Base-by-base conservation (phyloP, 2,329 filamentous ascomycete genomes). In the Mycocentrospora acerina region DNA sequence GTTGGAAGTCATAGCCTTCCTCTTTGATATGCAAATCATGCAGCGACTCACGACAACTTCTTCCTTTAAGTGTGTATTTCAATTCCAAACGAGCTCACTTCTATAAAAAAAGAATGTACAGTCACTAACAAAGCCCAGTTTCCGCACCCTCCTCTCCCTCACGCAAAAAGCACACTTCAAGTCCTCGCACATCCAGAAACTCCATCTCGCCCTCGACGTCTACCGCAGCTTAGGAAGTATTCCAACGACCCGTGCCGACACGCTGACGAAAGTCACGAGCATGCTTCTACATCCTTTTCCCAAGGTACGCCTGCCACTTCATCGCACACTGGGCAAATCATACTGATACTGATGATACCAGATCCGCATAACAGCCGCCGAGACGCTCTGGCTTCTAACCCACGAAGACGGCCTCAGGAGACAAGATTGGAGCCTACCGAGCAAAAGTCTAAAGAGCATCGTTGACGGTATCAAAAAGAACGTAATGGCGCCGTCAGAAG, bases 261-360 rank as follows among this genome's bases (percentile, higher is more conserved):
- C 85, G 3, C 66, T 82, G 37, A 82, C 78, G 60, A 87, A 90
- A 62, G 70, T 96, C 27, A 78, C 79, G 0, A 81, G 78, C 15
- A 80, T 95, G 72, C 71, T 95, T 47, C 68, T 81, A 40, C 91
- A 95, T 71, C 88, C 88, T 1, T 95, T 88, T 74, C 89, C 90
- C 5, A 79, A 80, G 56, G 82, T 94, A 52, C 15, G 12, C 19
- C 3, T 14, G 7, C 25, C 5, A 14, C n/a, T 10, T 6, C n/a
- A 2, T 30, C 3, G 11, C 15, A 9, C 3, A 29, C 5, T 12
- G 18, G 10, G 53, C 5, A 11, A 4, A 11, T 17, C 35, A 13
- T 42, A 17, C 7, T 25, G 17, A 8, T 22, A 9, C 19, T 22
- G 19, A 22, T 22, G 5, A 22, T 18, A 17, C 24, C 16, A 62